Base-by-base conservation (phyloP, 1,284 basidiomycete species). In the Tylopilus sp. region DNA sequence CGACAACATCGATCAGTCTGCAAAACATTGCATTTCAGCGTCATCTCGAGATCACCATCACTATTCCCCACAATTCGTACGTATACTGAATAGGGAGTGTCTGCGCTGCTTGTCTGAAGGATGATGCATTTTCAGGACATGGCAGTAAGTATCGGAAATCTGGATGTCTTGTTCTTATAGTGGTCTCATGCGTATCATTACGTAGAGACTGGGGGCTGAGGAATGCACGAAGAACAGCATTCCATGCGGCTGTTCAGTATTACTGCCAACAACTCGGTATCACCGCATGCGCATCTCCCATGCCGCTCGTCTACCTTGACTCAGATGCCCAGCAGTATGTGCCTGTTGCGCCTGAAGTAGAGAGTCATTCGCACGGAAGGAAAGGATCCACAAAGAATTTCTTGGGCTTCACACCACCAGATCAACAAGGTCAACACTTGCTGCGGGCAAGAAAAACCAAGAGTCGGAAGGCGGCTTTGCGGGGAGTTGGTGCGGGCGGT, bases 171-270 rank as follows among this genome's bases (percentile, higher is more conserved):
- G 20, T 13, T 43, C 9, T 44, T 11, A 36, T 28, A n/a, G 28
- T 15, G 41, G 26, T 53, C 49, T 61, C 31, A 60, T 11, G 32
- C 36, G 1, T 19, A 37, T 50, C n/a, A 33, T 45, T 14, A 40
- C 36, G 20, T 54, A 68, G 66, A 72, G 84, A 90, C 66, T 90
- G 86, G 87, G 79, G 81, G 31, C 68, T 85, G 25, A 79, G 77
- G 22, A 74, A 74, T 52, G 68, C 77, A 19, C 81, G 86, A 43
- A 82, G 79, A 62, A 89, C 88, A 4, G 85, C 87, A 5, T 90
- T 90, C 74, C 82, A 88, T 62, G 85, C 85, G 7, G 88, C 88
- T 2, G 83, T 83, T 24, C 82, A 88, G 58, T 79, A 85, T 62
- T 89, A 85, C 67, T 84, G 80, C 61, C 77, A 74, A 48, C 80